phyloP scores from a whole-genome alignment of 768 basidiomycete genomes.

The Naganishia randhawae region DNA sequence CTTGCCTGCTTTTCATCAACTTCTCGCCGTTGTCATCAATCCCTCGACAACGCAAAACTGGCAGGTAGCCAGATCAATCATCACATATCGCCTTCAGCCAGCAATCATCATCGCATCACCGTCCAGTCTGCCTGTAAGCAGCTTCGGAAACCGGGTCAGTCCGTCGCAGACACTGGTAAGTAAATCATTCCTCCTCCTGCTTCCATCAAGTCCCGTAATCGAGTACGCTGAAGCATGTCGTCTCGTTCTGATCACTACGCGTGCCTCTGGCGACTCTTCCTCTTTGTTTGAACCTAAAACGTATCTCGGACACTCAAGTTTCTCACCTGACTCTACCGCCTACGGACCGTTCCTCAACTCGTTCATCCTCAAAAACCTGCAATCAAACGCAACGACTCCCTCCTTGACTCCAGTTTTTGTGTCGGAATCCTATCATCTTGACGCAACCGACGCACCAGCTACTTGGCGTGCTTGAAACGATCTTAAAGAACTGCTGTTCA shows the following conservation, averaged over 20 bases:
- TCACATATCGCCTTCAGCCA: background rate
- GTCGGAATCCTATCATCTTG: background rate
- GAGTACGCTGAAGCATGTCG: background rate
- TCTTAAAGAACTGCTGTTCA: background rate
- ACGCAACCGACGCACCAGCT: background rate
- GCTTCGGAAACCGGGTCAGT: too few relatives aligned
- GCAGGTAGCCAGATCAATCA: background rate
- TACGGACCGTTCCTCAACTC: background rate
- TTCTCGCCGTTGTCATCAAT: background rate
- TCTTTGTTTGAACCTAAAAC: background rate
- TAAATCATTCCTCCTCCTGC: background rate
- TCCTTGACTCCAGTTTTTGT: background rate
- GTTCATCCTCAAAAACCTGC: background rate
- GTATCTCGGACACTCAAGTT: background rate
- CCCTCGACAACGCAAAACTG: background rate
- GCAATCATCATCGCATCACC: background rate
- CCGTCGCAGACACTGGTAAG: background rate
- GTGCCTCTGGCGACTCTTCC: background rate
- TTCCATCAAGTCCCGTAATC: background rate
- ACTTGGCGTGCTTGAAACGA: background rate
- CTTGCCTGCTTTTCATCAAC: background rate
- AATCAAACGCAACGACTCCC: background rate
- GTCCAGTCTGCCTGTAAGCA: background rate
- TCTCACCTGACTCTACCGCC: background rate
- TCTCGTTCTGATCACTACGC: background rate